A percentile compares a stretch with the other conserved stretches of the same genome.
These are phyloP conservation scores for Mimosa bimucronata DNA, from an alignment of 306 rosid species.

Conservation along the genomic window DNA sequence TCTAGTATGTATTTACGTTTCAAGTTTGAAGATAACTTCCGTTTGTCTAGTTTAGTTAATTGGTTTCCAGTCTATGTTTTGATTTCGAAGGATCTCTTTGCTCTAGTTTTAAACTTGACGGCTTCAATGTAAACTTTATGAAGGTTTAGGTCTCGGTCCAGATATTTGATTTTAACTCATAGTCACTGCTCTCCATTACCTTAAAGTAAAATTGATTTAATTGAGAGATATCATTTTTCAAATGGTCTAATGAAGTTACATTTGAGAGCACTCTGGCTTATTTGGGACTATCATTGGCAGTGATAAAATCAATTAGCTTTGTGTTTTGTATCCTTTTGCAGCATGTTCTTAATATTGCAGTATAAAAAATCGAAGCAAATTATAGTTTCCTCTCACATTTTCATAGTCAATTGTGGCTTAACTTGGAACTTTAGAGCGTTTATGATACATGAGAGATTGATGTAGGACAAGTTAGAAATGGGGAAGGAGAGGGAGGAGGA, in stretches of 20 bases:
- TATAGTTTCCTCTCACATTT: background rate
- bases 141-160: conserved; percentile 17
- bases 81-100: conserved; percentile 8
- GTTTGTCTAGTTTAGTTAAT: background rate
- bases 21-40: background rate
- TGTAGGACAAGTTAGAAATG: background rate
- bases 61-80: background rate
- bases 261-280: background rate
- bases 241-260: background rate
- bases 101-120: background rate
- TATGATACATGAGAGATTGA: background rate
- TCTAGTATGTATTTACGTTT: background rate
- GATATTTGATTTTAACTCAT: no score
- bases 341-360: background rate
- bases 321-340: background rate
- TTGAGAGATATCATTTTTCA: background rate
- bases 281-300: background rate
- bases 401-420: background rate
- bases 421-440: background rate
- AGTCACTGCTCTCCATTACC: background rate
- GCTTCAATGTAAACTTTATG: background rate
- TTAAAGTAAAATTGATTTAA: background rate
- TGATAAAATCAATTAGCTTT: background rate
- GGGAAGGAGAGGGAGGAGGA: background rate
- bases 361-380: background rate